phyloP scores from a whole-genome alignment of 768 basidiomycete species.

The Trametes villosa region DNA sequence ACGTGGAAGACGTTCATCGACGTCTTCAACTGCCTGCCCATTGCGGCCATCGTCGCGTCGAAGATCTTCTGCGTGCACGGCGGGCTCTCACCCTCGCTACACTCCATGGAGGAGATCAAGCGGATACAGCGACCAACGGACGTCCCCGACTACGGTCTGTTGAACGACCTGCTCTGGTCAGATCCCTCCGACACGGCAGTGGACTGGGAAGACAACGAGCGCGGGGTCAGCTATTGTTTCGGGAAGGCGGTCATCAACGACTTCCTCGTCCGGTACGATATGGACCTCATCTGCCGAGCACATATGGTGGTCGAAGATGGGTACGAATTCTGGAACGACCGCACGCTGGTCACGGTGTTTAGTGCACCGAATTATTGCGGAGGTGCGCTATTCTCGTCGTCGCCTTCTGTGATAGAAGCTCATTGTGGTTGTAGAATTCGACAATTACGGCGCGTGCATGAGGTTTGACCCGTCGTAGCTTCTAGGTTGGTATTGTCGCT shows the following conservation, averaged over 20 bases:
- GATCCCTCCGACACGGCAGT: slow-evolving; percentile 97
- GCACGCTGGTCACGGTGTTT: slow-evolving; percentile 97
- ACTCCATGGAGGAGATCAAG: slow-evolving; percentile 98
- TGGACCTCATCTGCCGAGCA: slow-evolving; percentile 99
- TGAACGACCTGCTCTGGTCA: slow-evolving; percentile 97
- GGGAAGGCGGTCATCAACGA: slow-evolving; percentile 97
- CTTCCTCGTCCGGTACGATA: slow-evolving; percentile 93
- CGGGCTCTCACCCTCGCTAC: slow-evolving; percentile 89
- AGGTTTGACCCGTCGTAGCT: slow-evolving; percentile 52
- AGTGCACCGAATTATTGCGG: slow-evolving; percentile 97
- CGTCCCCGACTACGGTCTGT: slow-evolving; percentile 95
- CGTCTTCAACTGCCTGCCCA: slow-evolving; percentile 98
- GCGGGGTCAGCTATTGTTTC: slow-evolving; percentile 98
- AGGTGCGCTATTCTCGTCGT: slow-evolving; percentile 58
- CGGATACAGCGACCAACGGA: slow-evolving; percentile 97
- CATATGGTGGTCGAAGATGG: slow-evolving; percentile 99
- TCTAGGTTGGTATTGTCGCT: neutral
- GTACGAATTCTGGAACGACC: slow-evolving; percentile 99
- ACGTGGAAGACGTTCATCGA: slow-evolving; percentile 99
- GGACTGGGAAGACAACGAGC: slow-evolving; percentile 99
- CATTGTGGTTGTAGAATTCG: slow-evolving; percentile 63
- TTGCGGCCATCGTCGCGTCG: slow-evolving; percentile 96
- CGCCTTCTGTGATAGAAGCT: neutral
- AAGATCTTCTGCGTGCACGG: slow-evolving; percentile 99
- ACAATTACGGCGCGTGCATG: slow-evolving; percentile 96